A percentile compares a stretch with the other conserved stretches of the same genome.
Evolutionary conservation across 1,139 yeast species (phyloP).

Genomic region (Pichia inconspicua): DNA sequence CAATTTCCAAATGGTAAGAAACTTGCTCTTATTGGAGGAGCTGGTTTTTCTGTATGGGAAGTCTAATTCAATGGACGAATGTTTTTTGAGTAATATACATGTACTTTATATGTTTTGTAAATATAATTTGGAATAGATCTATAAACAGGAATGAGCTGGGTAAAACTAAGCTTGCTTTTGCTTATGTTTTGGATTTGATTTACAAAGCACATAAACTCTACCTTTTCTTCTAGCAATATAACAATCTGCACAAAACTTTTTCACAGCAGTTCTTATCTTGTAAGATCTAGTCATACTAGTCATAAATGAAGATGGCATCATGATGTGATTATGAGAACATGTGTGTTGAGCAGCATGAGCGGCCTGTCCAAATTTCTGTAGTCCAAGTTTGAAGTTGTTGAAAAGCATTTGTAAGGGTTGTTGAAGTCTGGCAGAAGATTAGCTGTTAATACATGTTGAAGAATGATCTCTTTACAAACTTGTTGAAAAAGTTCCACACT

Average conservation of each 20-base stretch:
- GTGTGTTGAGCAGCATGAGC: conserved; percentile 9
- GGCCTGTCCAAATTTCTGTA: conserved; percentile 9
- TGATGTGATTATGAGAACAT: conserved; percentile 8
- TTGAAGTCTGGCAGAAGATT: no score
- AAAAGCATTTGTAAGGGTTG: conserved; percentile 8
- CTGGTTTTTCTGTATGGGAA: conserved; percentile 57
- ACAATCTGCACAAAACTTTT: conserved; percentile 87
- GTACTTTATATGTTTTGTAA: not conserved
- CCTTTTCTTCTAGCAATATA: conserved; percentile 93
- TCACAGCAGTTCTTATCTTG: conserved; percentile 76
- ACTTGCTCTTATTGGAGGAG: conserved; percentile 55
- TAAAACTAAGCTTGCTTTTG: conserved; percentile 78
- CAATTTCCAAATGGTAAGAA: conserved; percentile 23
- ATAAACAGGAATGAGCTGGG: not conserved
- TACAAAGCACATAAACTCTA: conserved; percentile 85
- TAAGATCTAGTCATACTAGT: conserved; percentile 39
- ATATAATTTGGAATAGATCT: not conserved
- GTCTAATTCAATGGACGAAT: conserved; percentile 1
- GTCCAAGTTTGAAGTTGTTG: conserved; percentile 18
- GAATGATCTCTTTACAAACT: no score
- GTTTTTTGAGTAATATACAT: not conserved
- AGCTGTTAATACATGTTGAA: no score
- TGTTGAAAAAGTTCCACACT: not conserved
- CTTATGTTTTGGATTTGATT: conserved; percentile 87
- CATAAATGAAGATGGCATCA: conserved; percentile 13